A percentile compares a stretch with the other conserved stretches of the same genome.
These are phyloP conservation scores for Leccinum fibrillosum DNA, from an alignment of 768 basidiomycete genomes.

Conservation along the genomic window DNA sequence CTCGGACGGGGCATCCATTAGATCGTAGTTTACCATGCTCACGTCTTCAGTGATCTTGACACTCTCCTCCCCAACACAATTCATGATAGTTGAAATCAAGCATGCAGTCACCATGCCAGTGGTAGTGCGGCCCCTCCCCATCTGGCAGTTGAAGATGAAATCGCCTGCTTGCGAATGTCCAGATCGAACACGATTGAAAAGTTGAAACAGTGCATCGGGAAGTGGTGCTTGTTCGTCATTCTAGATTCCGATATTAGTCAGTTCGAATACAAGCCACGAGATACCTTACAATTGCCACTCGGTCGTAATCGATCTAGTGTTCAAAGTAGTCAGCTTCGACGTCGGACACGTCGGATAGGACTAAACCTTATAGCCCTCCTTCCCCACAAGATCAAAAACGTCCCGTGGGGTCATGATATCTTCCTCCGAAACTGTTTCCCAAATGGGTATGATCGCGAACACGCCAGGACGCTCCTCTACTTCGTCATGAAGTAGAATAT, in stretches of 20 bases:
- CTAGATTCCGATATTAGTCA: conserved; percentile 37
- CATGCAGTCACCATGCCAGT: conserved; percentile 94
- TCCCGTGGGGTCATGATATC: conserved; percentile 89
- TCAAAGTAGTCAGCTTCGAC: conserved; percentile 2
- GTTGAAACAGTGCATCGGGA: conserved; percentile 76
- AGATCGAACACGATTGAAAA: conserved; percentile 70
- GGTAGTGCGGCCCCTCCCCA: conserved; percentile 91
- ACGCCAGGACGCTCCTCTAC: conserved; percentile 88
- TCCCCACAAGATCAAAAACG: conserved; percentile 68
- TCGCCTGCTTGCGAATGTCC: conserved; percentile 61
- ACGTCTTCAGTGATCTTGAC: conserved; percentile 36
- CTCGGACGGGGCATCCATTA: conserved; percentile 80
- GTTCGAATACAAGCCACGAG: neutral
- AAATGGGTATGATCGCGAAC: conserved; percentile 90
- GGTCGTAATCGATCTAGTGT: conserved; percentile 73
- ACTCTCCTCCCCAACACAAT: conserved; percentile 50
- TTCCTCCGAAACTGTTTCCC: conserved; percentile 80
- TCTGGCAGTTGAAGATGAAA: conserved; percentile 95
- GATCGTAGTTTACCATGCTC: conserved; percentile 50
- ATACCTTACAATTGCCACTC: conserved; percentile 74
- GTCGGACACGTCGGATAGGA: neutral
- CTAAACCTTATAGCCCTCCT: conserved; percentile 67
- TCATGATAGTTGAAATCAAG: conserved; percentile 72
- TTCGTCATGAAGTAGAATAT: conserved; percentile 92
- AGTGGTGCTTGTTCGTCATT: conserved; percentile 97